A percentile compares a stretch with the other conserved stretches of the same genome.
These are phyloP conservation scores for Eimeria sp. DNA, from an alignment of 169 alveolate species.

Conservation along the genomic window DNA sequence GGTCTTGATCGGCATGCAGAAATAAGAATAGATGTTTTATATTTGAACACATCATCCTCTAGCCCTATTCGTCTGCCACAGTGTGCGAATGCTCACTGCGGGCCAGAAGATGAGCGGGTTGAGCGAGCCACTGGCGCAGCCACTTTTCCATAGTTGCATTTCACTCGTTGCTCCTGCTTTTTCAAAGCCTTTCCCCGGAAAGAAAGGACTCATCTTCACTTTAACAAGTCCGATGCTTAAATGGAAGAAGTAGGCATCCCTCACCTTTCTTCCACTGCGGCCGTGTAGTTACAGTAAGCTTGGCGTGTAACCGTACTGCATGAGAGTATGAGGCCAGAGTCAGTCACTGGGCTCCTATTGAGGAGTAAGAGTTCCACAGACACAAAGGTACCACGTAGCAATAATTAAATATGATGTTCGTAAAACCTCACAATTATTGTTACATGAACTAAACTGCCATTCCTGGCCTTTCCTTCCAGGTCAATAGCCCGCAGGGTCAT, in stretches of 20 bases:
- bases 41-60: not conserved
- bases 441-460: no score
- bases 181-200: not conserved
- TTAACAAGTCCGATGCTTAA: not conserved
- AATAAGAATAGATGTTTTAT: not conserved
- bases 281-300: no score
- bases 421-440: no score
- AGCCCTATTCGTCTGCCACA: not conserved
- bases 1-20: not conserved
- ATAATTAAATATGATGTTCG: no score
- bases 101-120: no score
- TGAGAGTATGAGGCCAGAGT: no score
- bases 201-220: not conserved
- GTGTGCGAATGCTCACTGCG: not conserved
- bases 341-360: no score
- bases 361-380: no score
- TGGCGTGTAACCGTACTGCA: no score
- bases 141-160: not conserved
- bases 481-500: no score
- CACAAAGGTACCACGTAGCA: no score
- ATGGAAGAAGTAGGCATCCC: not conserved
- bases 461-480: no score
- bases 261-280: not conserved
- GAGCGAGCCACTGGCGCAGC: slow-evolving; percentile 23
- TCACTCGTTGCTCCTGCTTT: not conserved